phyloP scores from a whole-genome alignment of 768 basidiomycete species.

The Scleroderma bovista region DNA sequence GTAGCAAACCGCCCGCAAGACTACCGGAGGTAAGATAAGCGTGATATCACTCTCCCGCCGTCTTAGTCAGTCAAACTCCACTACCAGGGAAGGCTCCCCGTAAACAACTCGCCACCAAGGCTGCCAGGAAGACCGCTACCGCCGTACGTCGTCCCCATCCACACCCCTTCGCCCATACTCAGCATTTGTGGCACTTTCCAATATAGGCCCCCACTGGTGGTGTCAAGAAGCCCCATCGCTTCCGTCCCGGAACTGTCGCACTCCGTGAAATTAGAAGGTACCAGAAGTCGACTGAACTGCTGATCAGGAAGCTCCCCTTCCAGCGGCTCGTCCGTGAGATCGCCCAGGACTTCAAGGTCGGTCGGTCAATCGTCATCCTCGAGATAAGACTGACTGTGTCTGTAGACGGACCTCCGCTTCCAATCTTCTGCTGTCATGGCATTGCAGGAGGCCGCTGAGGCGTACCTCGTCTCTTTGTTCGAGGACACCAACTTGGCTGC shows the following conservation, averaged over 20 bases:
- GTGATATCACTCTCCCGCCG: slow-evolving; percentile 7
- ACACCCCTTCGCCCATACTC: slow-evolving; percentile 2
- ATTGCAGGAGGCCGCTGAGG: slow-evolving; percentile 89
- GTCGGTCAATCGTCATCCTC: slow-evolving; percentile 7
- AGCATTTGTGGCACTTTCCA: slow-evolving; percentile 6
- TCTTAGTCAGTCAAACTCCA: slow-evolving; percentile 17
- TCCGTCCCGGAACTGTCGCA: slow-evolving; percentile 96
- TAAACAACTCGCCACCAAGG: slow-evolving; percentile 95
- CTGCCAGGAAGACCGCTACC: slow-evolving; percentile 80
- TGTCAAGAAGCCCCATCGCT: slow-evolving; percentile 99
- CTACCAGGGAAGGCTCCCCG: slow-evolving; percentile 77
- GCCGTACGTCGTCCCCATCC: slow-evolving; percentile 45
- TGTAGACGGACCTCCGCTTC: slow-evolving; percentile 86
- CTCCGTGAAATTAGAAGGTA: slow-evolving; percentile 98
- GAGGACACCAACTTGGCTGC: slow-evolving; percentile 91
- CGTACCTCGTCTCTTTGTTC: slow-evolving; percentile 81
- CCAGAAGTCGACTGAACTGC: slow-evolving; percentile 98
- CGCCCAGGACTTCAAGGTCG: slow-evolving; percentile 93
- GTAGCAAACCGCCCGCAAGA: slow-evolving; percentile 98
- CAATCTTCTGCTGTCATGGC: slow-evolving; percentile 94
- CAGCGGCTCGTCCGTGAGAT: slow-evolving; percentile 96
- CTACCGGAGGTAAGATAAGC: slow-evolving; percentile 79
- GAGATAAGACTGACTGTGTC: slow-evolving; percentile 1
- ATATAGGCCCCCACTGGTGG: slow-evolving; percentile 78
- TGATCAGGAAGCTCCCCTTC: slow-evolving; percentile 99